Evolutionary conservation across 345 rosid species (phyloP).

Genomic region (Eucalyptus sp.): DNA sequence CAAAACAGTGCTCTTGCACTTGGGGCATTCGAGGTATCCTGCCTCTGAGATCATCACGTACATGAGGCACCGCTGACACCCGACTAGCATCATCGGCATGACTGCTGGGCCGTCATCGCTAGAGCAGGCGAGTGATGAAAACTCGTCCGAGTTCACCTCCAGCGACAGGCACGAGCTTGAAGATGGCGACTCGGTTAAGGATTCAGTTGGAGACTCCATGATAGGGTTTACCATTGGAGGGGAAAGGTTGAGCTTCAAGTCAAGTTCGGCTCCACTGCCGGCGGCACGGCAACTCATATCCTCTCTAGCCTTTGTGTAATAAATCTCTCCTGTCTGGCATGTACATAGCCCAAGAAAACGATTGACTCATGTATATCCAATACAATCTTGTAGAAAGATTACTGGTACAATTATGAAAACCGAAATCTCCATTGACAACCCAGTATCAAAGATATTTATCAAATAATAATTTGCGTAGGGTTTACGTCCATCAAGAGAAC

Average conservation of each 20-base stretch:
- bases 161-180: constrained; percentile 23
- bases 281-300: not conserved
- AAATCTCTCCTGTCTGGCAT: not conserved
- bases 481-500: not conserved
- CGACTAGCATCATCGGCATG: constrained; percentile 18
- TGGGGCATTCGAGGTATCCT: constrained; percentile 6
- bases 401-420: not conserved
- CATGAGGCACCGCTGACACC: constrained; percentile 20
- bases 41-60: constrained; percentile 13
- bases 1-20: constrained; percentile 16
- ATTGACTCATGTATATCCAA: not conserved
- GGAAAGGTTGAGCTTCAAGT: not conserved
- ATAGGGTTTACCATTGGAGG: not conserved
- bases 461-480: not conserved
- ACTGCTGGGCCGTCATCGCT: constrained; percentile 4
- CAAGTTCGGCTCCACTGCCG: not conserved
- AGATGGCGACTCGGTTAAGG: not conserved
- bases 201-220: not conserved
- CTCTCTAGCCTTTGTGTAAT: not conserved
- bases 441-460: not conserved
- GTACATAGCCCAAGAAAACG: not conserved
- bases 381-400: not conserved
- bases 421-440: not conserved
- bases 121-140: not conserved
- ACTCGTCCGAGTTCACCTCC: not conserved